Percentiles rank a stretch among this genome's conserved stretches.
Evolutionary conservation across 179 eudicot genomes (phyloP).

Genomic region (Beta lomatogona): DNA sequence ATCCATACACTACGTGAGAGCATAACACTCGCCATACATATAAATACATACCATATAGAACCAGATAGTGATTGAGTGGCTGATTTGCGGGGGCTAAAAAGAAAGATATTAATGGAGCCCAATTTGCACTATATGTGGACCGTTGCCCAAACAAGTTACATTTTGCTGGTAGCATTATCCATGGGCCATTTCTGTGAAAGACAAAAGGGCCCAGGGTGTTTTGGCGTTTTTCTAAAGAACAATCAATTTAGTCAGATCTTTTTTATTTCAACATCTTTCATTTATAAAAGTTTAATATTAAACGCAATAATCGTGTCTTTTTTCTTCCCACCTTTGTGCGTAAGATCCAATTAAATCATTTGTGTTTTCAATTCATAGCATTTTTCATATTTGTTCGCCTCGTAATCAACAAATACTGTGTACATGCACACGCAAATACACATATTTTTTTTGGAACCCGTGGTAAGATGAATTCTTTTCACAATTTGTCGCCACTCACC

Average conservation of each 20-base stretch:
- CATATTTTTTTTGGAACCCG: too few relatives aligned
- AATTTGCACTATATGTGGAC: background rate
- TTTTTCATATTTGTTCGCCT: background rate
- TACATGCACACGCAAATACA: background rate
- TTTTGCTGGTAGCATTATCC: background rate
- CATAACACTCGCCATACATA: too few relatives aligned
- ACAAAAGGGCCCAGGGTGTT: conserved; percentile 4
- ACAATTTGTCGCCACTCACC: too few relatives aligned
- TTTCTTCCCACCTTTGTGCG: background rate
- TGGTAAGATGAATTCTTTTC: too few relatives aligned
- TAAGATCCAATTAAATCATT: background rate
- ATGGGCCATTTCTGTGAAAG: background rate
- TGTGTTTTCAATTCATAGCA: background rate
- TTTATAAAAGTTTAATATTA: too few relatives aligned
- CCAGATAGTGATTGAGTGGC: background rate
- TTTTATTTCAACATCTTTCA: background rate
- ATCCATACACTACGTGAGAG: too few relatives aligned
- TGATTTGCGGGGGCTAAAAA: background rate
- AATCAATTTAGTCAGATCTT: background rate
- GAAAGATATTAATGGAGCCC: conserved; percentile 11
- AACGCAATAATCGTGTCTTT: background rate
- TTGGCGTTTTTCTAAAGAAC: conserved; percentile 27
- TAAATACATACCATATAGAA: background rate
- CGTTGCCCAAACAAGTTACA: background rate
- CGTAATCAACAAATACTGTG: background rate